A percentile compares a stretch with the other conserved stretches of the same genome.
Evolutionary conservation across 495 filamentous ascomycete genomes (phyloP).

Genomic region (Talaromyces borbonicus): DNA sequence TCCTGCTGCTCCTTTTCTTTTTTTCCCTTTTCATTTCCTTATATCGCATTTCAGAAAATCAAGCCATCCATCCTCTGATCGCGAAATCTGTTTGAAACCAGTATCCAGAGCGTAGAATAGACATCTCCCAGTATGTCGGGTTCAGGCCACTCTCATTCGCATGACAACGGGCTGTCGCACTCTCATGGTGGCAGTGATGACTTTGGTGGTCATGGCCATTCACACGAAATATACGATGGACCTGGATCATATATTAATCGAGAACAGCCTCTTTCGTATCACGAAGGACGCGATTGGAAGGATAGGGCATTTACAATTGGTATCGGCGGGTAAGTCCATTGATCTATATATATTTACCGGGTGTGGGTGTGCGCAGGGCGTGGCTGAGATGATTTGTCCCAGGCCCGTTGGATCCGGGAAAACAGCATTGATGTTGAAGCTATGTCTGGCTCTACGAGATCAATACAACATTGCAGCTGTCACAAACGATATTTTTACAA

Average conservation of each 20-base stretch:
- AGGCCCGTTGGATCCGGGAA: constrained; percentile 97
- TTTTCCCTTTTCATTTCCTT: no score
- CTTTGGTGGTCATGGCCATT: constrained; percentile 80
- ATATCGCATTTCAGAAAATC: no score
- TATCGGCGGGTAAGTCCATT: constrained; percentile 77
- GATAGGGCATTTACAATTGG: constrained; percentile 91
- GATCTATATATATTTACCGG: no score
- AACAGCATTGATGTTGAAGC: constrained; percentile 87
- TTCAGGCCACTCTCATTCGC: constrained; percentile 42
- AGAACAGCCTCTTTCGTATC: constrained; percentile 73
- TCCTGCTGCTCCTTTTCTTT: background rate
- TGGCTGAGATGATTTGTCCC: constrained; percentile 9
- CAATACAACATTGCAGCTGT: constrained; percentile 84
- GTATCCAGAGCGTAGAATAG: background rate
- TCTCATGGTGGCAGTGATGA: constrained; percentile 47
- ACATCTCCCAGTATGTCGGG: constrained; percentile 1
- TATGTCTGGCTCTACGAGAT: constrained; percentile 69
- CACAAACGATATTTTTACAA: constrained; percentile 98
- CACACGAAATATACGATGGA: constrained; percentile 90
- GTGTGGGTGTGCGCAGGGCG: no score
- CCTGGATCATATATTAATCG: constrained; percentile 81
- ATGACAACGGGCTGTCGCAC: constrained; percentile 42
- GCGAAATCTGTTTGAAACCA: no score
- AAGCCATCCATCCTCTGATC: no score
- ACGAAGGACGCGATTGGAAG: constrained; percentile 78